Percentiles rank a stretch among this genome's conserved stretches.
Evolutionary conservation across 495 filamentous ascomycete species (phyloP).

Genomic region (Annulohypoxylon maeteangense): DNA sequence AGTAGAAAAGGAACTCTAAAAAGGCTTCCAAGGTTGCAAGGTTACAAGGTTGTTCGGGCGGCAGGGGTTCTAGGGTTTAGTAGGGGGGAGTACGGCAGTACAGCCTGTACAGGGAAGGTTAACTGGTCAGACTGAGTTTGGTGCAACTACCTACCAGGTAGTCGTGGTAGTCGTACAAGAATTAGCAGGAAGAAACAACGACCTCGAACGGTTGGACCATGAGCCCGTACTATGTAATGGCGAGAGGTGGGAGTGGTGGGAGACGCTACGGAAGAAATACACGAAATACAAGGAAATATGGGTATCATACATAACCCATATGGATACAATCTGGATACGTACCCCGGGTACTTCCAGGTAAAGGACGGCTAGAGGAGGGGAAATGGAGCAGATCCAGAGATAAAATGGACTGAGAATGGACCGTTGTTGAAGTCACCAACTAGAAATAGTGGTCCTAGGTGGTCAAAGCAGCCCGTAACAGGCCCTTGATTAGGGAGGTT

Average conservation of each 20-base stretch:
- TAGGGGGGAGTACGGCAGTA: not conserved
- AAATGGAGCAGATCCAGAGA: conserved; percentile 12
- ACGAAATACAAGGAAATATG: not conserved
- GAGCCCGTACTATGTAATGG: conserved; percentile 2
- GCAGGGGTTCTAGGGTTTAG: conserved; percentile 1
- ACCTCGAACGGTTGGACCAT: conserved; percentile 1
- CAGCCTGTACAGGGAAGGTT: not conserved
- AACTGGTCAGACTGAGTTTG: not conserved
- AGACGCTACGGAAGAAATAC: conserved; percentile 10
- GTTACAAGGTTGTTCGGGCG: conserved; percentile 8
- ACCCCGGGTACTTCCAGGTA: conserved; percentile 9
- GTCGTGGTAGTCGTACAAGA: not conserved
- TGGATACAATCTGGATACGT: conserved; percentile 7
- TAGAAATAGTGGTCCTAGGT: conserved; percentile 14
- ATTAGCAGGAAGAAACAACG: not conserved
- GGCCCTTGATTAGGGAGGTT: conserved; percentile 12
- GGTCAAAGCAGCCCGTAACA: conserved; percentile 3
- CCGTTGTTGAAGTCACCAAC: conserved; percentile 25
- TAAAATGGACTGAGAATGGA: conserved; percentile 27
- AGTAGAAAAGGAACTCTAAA: conserved; percentile 6
- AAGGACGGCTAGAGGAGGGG: conserved; percentile 39
- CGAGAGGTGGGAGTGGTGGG: not conserved
- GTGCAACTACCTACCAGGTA: too few relatives aligned
- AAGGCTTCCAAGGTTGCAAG: not conserved
- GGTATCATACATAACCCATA: not conserved